phyloP scores from a whole-genome alignment of 371 early-diverging fungal genomes.

The Syncephalis plumigaleata region DNA sequence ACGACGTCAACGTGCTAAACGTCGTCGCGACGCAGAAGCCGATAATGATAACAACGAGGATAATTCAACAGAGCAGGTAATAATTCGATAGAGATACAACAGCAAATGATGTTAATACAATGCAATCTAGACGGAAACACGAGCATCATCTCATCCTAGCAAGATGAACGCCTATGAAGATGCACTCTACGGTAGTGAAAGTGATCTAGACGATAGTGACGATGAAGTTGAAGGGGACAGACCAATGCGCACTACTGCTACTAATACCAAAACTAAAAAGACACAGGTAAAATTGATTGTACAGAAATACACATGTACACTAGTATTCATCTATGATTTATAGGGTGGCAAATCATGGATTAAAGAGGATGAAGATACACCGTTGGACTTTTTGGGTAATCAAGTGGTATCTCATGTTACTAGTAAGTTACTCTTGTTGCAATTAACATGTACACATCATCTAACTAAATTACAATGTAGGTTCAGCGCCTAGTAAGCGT shows the following conservation, averaged over 20 bases:
- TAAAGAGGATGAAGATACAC: constrained; percentile 59
- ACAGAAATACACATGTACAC: constrained; percentile 2
- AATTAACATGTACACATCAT: not conserved
- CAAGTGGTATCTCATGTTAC: constrained; percentile 67
- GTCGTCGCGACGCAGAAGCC: constrained; percentile 31
- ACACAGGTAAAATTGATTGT: not conserved
- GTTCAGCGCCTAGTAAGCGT: constrained; percentile 9
- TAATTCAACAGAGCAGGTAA: constrained; percentile 16
- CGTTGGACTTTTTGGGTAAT: constrained; percentile 85
- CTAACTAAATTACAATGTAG: constrained; percentile 2
- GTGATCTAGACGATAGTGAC: constrained; percentile 61
- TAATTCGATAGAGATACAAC: constrained; percentile 20
- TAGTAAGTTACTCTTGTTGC: constrained; percentile 4
- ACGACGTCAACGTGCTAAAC: constrained; percentile 72
- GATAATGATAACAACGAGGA: constrained; percentile 29
- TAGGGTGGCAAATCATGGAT: constrained; percentile 33
- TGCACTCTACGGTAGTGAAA: constrained; percentile 77
- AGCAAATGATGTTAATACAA: not conserved
- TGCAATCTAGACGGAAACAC: not conserved
- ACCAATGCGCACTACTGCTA: constrained; percentile 11
- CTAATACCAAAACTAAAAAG: not conserved
- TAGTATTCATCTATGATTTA: constrained; percentile 25
- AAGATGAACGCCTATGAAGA: constrained; percentile 74
- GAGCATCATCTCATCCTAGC: constrained; percentile 2
- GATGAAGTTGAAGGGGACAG: constrained; percentile 15